Evolutionary conservation across 192 early-diverging fungal species (phyloP), one percentile per base, ranked within the genome.

Genomic region (Podila horticola): DNA sequence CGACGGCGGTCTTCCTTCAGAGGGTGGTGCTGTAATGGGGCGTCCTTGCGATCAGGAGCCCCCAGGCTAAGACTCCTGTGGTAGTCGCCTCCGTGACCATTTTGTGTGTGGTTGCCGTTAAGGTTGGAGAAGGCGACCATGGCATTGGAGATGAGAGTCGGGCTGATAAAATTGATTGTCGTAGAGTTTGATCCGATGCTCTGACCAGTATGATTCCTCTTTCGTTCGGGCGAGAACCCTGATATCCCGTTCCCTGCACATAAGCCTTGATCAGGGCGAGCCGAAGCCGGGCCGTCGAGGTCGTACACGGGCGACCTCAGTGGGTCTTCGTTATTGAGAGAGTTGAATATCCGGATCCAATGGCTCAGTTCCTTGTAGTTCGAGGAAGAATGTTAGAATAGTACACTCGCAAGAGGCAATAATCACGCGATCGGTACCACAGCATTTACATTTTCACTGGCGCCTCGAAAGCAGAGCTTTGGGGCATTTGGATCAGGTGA

Each of bases 291-390:
- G 22, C 68, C 62, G 8, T 24, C 58, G 3, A 64, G 52, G n/a
- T 26, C 33, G 49, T 58, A 30, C 29, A 58, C 26, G 6, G 70
- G 70, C 0, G 70, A 72, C 3, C 45, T 63, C 20, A 68, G 19
- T 1, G 65, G 69, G 5, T 59, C 59, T 10, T 34, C 26, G 10
- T 48, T 49, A 36, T 79, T 72, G 22, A 81, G 71, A 2, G 77
- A 72, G 51, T 68, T 67, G 59, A 81, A 73, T 34, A 81, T 81
- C 41, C 77, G 57, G 11, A 55, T 73, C 77, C 77, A 81, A 58
- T 81, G 77, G 48, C 50, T 72, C 11, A 81, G 51, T 24, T 81
- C 71, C 77, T 81, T 33, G 29, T 62, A 24, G 41, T 31, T 45
- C 12, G 20, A 22, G 26, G 11, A 22, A 22, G 33, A 33, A 59